Conservation (phyloP, 805 yeast species). For the Yamadazyma ubonensis region DNA sequence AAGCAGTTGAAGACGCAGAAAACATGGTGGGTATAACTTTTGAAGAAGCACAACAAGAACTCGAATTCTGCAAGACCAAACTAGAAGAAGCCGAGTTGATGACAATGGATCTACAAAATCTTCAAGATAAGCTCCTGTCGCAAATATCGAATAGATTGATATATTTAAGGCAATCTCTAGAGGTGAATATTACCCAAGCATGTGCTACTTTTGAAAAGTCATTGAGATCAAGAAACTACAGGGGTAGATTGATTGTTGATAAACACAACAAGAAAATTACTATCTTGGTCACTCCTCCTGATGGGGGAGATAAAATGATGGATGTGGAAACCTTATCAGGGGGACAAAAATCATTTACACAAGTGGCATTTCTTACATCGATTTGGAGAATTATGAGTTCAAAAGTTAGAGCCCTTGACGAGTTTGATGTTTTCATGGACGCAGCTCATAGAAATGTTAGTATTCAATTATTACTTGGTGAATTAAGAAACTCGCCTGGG, state of each 20-base stretch:
- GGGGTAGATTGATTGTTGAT: slow-evolving; percentile 70
- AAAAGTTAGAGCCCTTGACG: slow-evolving; percentile 86
- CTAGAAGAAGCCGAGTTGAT: slow-evolving; percentile 43
- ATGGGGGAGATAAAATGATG: slow-evolving; percentile 57
- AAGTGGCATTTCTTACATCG: slow-evolving; percentile 79
- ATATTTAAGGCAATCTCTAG: slow-evolving; percentile 32
- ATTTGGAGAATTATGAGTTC: slow-evolving; percentile 94
- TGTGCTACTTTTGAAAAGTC: slow-evolving; percentile 53
- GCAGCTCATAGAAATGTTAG: slow-evolving; percentile 83
- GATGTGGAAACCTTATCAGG: slow-evolving; percentile 90
- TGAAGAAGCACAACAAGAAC: slow-evolving; percentile 52
- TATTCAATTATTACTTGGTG: slow-evolving; percentile 67
- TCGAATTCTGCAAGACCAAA: slow-evolving; percentile 42
- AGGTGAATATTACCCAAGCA: slow-evolving; percentile 31
- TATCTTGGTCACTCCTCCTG: slow-evolving; percentile 61
- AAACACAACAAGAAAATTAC: slow-evolving; percentile 49
- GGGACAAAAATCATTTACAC: slow-evolving; percentile 94
- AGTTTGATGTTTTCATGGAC: slow-evolving; percentile 97
- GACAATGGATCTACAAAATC: slow-evolving; percentile 32
- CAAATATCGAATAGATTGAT: slow-evolving; percentile 34
- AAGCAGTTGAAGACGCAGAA: slow-evolving; percentile 52
- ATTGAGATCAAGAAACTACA: slow-evolving; percentile 64
- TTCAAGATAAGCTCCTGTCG: slow-evolving; percentile 24
- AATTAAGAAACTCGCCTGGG: slow-evolving; percentile 59
- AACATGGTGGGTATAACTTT: slow-evolving; percentile 52